These are phyloP conservation scores for Cyclotella atomus DNA, from an alignment of 108 stramenopile species.

Conservation along the genomic window DNA sequence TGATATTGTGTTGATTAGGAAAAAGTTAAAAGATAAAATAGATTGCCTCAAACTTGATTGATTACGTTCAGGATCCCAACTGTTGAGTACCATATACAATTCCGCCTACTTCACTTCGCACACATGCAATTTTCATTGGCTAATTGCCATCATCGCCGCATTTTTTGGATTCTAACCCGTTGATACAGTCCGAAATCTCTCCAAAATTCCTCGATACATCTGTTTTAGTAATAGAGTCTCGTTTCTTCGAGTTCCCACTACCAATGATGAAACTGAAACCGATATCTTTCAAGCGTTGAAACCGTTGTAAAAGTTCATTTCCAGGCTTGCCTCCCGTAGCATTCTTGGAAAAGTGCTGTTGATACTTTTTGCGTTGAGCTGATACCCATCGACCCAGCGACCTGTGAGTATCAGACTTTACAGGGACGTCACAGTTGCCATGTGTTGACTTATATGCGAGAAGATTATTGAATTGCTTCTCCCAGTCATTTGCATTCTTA, in stretches of 20 bases:
- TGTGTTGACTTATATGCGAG: neutral
- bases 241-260: neutral
- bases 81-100: no score
- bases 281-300: constrained; percentile 2
- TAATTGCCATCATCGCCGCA: no score
- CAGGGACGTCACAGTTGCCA: neutral
- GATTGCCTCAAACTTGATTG: no score
- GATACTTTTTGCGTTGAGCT: constrained; percentile 1
- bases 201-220: no score
- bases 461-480: neutral
- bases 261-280: neutral
- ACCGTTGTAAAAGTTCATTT: neutral
- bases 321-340: neutral
- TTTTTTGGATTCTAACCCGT: no score
- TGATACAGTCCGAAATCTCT: no score
- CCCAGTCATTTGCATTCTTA: neutral
- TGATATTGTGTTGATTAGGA: no score
- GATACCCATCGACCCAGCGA: neutral
- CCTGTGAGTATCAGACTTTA: constrained; percentile 1
- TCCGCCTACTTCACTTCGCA: no score
- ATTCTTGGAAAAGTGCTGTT: neutral
- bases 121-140: no score
- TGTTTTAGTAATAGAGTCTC: no score
- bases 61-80: no score
- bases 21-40: no score